phyloP scores from a whole-genome alignment of 2,329 filamentous ascomycete species.

The Cadophora luteo-olivacea region DNA sequence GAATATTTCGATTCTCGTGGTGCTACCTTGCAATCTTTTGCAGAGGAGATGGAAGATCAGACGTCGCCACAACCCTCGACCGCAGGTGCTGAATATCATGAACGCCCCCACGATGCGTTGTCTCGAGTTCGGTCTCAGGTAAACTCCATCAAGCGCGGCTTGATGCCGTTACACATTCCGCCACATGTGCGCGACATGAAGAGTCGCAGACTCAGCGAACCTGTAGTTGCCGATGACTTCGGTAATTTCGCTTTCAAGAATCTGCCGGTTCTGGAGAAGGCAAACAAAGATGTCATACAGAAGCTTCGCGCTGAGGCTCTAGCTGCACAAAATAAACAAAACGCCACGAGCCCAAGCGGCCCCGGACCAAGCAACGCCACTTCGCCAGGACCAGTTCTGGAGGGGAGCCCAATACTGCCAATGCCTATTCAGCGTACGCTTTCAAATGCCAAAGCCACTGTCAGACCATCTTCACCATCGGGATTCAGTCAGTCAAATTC shows the following conservation, averaged over 20 bases:
- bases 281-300: constrained; percentile 98
- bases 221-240: constrained; percentile 88
- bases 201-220: constrained; percentile 87
- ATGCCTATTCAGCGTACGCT: constrained; percentile 82
- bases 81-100: constrained; percentile 78
- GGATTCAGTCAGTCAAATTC: constrained; percentile 79
- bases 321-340: constrained; percentile 63
- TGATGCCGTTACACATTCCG: constrained; percentile 96
- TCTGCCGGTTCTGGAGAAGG: constrained; percentile 92
- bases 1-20: constrained; percentile 96
- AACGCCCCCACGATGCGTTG: constrained; percentile 92
- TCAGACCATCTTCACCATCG: constrained; percentile 87
- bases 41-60: constrained; percentile 93
- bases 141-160: constrained; percentile 83
- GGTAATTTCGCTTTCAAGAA: constrained; percentile 98
- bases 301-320: constrained; percentile 92
- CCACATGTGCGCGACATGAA: constrained; percentile 93
- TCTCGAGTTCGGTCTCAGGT: constrained; percentile 88
- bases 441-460: constrained; percentile 79
- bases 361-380: constrained; percentile 38
- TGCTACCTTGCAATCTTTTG: constrained; percentile 89
- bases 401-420: constrained; percentile 83
- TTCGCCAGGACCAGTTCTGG: constrained; percentile 73
- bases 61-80: constrained; percentile 73
- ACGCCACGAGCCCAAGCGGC: constrained; percentile 34